Conservation (phyloP, 192 early-diverging fungal species). For the Mortierella hygrophila region DNA sequence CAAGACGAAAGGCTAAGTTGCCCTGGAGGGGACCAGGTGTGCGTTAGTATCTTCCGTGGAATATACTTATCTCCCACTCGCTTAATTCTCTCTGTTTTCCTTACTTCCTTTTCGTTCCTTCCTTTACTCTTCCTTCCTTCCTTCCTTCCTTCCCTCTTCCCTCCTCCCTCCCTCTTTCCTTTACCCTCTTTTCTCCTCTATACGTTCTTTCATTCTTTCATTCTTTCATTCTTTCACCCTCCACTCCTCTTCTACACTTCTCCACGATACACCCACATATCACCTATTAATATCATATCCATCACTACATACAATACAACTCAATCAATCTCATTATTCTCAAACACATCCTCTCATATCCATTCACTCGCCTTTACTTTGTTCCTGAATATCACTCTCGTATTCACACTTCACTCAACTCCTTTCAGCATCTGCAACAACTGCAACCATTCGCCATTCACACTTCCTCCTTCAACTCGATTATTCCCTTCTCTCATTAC, state of each 20-base stretch:
- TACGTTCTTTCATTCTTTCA: too few species aligned
- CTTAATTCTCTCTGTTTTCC: not conserved
- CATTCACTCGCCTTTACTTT: not conserved
- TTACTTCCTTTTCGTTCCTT: not conserved
- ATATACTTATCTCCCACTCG: not conserved
- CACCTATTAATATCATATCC: not conserved
- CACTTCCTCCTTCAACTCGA: too few species aligned
- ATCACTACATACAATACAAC: not conserved
- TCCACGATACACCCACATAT: not conserved
- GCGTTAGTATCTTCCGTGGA: not conserved
- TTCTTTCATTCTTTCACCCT: not conserved
- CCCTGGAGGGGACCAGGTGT: not conserved
- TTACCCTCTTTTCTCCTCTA: not conserved
- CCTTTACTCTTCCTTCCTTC: not conserved
- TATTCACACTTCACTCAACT: not conserved
- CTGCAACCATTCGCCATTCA: not conserved
- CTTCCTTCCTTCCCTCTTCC: not conserved
- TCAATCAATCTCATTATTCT: not conserved
- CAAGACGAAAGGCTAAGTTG: too few species aligned
- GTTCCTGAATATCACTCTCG: not conserved
- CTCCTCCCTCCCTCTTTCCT: not conserved
- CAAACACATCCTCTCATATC: not conserved
- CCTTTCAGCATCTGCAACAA: not conserved
- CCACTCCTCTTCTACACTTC: not conserved
- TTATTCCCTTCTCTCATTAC: not conserved